Conservation (phyloP, 768 basidiomycete genomes). For the Chalciporus sphaerocephalus region DNA sequence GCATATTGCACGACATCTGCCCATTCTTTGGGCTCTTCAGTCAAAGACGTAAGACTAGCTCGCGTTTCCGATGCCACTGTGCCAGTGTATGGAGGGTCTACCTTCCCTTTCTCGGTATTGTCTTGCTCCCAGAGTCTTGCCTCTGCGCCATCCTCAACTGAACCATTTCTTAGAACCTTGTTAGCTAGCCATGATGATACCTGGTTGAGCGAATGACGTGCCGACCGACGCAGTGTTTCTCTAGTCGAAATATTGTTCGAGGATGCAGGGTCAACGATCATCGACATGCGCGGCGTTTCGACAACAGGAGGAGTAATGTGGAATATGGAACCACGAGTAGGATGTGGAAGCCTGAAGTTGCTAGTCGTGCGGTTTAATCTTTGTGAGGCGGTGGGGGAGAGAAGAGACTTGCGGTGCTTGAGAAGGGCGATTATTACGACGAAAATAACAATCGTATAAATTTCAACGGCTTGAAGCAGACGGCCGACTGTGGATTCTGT, state of each 20-base stretch:
- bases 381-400: background rate
- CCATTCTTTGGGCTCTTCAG: slow-evolving; percentile 8
- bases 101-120: slow-evolving; percentile 30
- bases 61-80: background rate
- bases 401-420: slow-evolving; percentile 12
- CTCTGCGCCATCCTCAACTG: slow-evolving; percentile 24
- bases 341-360: slow-evolving; percentile 22
- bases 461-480: slow-evolving; percentile 57
- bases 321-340: slow-evolving; percentile 24
- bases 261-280: slow-evolving; percentile 3
- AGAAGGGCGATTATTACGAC: slow-evolving; percentile 46
- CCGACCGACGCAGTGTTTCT: slow-evolving; percentile 13
- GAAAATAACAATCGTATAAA: slow-evolving; percentile 60
- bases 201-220: slow-evolving; percentile 22
- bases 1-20: slow-evolving; percentile 5
- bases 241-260: slow-evolving; percentile 8
- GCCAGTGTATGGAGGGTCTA: slow-evolving; percentile 5
- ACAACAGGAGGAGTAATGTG: slow-evolving; percentile 18
- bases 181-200: slow-evolving; percentile 40
- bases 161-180: slow-evolving; percentile 25
- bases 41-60: slow-evolving; percentile 4
- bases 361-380: background rate
- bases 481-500: slow-evolving; percentile 69
- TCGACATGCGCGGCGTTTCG: slow-evolving; percentile 27
- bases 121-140: slow-evolving; percentile 31